Evolutionary conservation across 768 basidiomycete species (phyloP).

Genomic region (Mycena leptocephala): DNA sequence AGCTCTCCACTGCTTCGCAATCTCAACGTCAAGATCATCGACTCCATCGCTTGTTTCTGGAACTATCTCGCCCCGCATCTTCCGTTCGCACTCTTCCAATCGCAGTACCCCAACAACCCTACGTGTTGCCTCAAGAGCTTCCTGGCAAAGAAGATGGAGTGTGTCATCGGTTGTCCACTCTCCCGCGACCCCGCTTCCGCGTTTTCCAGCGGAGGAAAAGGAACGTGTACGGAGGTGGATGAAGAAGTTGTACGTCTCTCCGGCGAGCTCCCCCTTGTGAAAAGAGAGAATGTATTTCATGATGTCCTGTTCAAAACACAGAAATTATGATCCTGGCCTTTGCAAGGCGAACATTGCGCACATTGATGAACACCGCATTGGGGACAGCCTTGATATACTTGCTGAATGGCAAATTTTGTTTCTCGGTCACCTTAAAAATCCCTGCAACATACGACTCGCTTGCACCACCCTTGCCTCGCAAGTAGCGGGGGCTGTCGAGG

Average conservation of each 20-base stretch:
- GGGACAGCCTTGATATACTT: conserved; percentile 29
- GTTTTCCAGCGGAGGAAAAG: background rate
- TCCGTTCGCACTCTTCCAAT: conserved; percentile 20
- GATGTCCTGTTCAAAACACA: conserved; percentile 10
- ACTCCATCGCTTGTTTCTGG: background rate
- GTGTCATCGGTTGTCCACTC: conserved; percentile 20
- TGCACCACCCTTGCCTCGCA: conserved; percentile 23
- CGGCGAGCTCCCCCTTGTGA: conserved; percentile 26
- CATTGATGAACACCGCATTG: background rate
- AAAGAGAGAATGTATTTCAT: conserved; percentile 30
- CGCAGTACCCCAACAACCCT: conserved; percentile 22
- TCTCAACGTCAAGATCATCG: conserved; percentile 3
- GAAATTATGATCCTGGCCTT: background rate
- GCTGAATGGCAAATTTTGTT: conserved; percentile 23
- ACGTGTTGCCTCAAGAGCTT: conserved; percentile 4
- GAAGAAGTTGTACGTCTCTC: conserved; percentile 25
- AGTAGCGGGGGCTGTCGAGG: conserved; percentile 11
- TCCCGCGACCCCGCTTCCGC: conserved; percentile 1
- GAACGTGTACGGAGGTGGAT: conserved; percentile 19
- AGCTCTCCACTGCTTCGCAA: conserved; percentile 24
- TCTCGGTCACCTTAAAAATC: conserved; percentile 22
- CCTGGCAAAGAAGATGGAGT: conserved; percentile 15
- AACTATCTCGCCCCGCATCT: conserved; percentile 2
- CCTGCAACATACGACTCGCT: conserved; percentile 22
- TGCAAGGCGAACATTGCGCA: background rate